Base-by-base conservation (phyloP, 371 early-diverging fungal species). In the Mortierella sp. region DNA sequence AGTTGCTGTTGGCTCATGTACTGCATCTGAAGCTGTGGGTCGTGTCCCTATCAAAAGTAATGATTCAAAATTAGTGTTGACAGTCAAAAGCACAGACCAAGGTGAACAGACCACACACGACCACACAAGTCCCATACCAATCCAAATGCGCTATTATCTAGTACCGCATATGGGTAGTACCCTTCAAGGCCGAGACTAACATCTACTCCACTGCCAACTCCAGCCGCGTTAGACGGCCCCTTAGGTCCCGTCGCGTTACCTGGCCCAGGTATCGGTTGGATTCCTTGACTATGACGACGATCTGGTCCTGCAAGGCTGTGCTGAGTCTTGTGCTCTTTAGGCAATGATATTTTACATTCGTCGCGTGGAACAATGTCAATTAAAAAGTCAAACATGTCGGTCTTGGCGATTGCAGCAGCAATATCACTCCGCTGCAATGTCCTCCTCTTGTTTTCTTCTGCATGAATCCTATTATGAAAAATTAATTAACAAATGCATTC, bases 381-480 rank as follows among this genome's bases (percentile, higher is more conserved):
- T 68, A 99, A 84, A 83, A 99, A 99, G 81, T 99, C 99, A 87
- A 95, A 99, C 93, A 96, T 93, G 72, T 99, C 99, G n/a, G 95
- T 92, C 79, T 97, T 95, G 54, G 94, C 89, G 45, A 98, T 91
- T 1, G 99, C 99, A n/a, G 93, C 91, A 7, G 97, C 95, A 42
- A 99, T 94, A 83, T 99, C 99, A 55, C 91, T 91, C 61, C 96
- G 88, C 86, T 99, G 99, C 53, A 99, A 82, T 12, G 99, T 99
- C 61, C 99, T 90, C 68, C 99, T 90, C 86, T 99, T 99, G 81
- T 96, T 97, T 74, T 99, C 99, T 83, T 99, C 99, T 0, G 99
- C 97, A 71, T 97, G 95, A 54, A 97, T 93, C 99, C 90, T 77
- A 35, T n/a, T 23, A 19, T 3, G 7, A 28, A n/a, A 28, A 34